phyloP scores from a whole-genome alignment of 441 rosid genomes.

The Arabidopsis hybrid region DNA sequence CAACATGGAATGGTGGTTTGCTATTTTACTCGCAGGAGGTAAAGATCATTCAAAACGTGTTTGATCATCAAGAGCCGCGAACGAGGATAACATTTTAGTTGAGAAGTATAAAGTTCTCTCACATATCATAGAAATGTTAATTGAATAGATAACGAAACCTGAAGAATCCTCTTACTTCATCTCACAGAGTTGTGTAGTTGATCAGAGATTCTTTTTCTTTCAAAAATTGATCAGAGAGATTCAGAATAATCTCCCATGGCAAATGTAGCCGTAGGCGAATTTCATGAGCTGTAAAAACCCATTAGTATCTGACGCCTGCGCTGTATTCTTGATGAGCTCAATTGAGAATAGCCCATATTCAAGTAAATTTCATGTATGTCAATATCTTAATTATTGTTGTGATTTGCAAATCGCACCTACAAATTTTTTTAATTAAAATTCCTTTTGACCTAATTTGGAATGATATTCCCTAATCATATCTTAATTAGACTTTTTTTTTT shows the following conservation, averaged over 20 bases:
- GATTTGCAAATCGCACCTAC: not conserved
- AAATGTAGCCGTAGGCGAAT: too few relatives aligned
- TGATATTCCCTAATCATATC: too few relatives aligned
- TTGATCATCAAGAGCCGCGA: slow-evolving; percentile 14
- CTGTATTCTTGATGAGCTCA: not conserved
- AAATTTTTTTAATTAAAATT: not conserved
- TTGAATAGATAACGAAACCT: too few relatives aligned
- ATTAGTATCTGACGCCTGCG: too few relatives aligned
- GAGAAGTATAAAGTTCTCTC: not conserved
- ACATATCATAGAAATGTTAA: too few relatives aligned
- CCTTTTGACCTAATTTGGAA: not conserved
- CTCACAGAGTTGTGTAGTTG: too few relatives aligned
- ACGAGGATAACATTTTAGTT: slow-evolving; percentile 45
- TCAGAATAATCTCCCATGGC: too few relatives aligned
- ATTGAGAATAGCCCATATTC: not conserved
- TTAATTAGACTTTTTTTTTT: too few relatives aligned
- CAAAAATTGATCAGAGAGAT: too few relatives aligned
- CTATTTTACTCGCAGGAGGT: not conserved
- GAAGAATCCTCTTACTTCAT: too few relatives aligned
- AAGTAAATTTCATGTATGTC: not conserved
- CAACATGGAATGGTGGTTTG: not conserved
- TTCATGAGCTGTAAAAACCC: too few relatives aligned
- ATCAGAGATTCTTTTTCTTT: too few relatives aligned
- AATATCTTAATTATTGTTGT: not conserved
- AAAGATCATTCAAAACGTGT: not conserved